Evolutionary conservation across 176 grass and related monocot species (phyloP).

Genomic region (Themeda triandra): DNA sequence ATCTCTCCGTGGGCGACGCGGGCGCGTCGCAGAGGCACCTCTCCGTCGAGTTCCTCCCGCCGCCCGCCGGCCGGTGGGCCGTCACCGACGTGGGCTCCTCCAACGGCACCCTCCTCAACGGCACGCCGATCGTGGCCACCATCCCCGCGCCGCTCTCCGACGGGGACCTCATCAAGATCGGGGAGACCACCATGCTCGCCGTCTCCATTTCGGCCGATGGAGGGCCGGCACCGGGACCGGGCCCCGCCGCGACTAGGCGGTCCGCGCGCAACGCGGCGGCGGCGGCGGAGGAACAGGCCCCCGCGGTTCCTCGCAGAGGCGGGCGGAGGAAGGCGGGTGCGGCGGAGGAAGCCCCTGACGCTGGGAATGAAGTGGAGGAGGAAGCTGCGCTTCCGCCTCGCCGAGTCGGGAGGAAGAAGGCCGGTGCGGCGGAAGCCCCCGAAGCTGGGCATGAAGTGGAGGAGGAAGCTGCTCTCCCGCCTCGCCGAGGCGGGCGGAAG

Average conservation of each 20-base stretch:
- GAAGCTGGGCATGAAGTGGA: conserved; percentile 12
- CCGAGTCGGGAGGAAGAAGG: not conserved
- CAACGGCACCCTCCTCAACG: conserved; percentile 83
- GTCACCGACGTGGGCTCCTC: conserved; percentile 73
- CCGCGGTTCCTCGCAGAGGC: not conserved
- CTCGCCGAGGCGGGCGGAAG: conserved; percentile 8
- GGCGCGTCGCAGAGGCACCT: conserved; percentile 83
- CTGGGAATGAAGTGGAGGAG: conserved; percentile 17
- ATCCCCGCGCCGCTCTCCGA: conserved; percentile 45
- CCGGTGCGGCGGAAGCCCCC: not conserved
- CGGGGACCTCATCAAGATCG: conserved; percentile 67
- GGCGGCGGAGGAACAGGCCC: conserved; percentile 12
- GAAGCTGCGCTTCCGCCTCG: not conserved
- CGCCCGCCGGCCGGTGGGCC: conserved; percentile 47
- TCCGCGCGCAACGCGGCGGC: conserved; percentile 11
- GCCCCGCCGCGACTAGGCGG: conserved; percentile 9
- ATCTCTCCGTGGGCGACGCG: conserved; percentile 62
- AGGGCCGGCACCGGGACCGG: not conserved
- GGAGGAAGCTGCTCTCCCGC: not conserved
- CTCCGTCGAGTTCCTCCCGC: conserved; percentile 48
- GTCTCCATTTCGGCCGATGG: conserved; percentile 44
- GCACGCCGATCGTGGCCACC: conserved; percentile 31
- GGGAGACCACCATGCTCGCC: conserved; percentile 50
- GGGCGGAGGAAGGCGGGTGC: conserved; percentile 31
- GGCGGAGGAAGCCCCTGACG: not conserved